These are phyloP conservation scores for Akanthomyces muscarius DNA, from an alignment of 2,329 filamentous ascomycete species.

Conservation along the genomic window DNA sequence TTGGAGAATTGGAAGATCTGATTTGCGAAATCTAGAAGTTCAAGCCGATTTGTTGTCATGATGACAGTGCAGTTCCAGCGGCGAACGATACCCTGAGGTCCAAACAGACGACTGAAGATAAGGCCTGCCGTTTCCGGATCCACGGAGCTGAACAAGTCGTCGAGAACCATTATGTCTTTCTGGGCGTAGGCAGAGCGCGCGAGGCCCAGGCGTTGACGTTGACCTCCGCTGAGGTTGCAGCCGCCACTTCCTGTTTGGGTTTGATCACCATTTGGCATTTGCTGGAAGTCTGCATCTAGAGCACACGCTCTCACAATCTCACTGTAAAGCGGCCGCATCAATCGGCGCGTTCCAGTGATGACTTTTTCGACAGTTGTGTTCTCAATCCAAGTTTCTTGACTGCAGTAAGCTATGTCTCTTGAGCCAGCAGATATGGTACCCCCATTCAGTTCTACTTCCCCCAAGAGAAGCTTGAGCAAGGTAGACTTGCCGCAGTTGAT, in stretches of 20 bases:
- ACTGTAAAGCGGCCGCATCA: too few species aligned
- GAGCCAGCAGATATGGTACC: not conserved
- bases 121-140: not conserved
- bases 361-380: too few species aligned
- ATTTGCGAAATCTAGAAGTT: not conserved
- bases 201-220: slow-evolving; percentile 2
- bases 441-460: not conserved
- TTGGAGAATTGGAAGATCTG: not conserved
- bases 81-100: not conserved
- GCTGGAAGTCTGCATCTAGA: too few species aligned
- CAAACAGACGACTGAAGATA: not conserved
- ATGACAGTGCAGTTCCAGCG: not conserved
- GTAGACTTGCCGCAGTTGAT: slow-evolving; percentile 9
- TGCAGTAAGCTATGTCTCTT: not conserved
- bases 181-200: not conserved
- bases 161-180: not conserved
- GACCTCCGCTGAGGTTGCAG: slow-evolving; percentile 6
- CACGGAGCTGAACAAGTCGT: slow-evolving; percentile 7
- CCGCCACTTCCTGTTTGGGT: not conserved
- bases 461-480: not conserved
- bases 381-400: not conserved
- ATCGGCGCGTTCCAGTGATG: too few species aligned
- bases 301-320: too few species aligned
- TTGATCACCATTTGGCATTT: not conserved
- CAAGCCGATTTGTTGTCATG: slow-evolving; percentile 4